A percentile compares a stretch with the other conserved stretches of the same genome.
These are phyloP conservation scores for Tricholomella constricta DNA, from an alignment of 768 basidiomycete species.

Conservation along the genomic window DNA sequence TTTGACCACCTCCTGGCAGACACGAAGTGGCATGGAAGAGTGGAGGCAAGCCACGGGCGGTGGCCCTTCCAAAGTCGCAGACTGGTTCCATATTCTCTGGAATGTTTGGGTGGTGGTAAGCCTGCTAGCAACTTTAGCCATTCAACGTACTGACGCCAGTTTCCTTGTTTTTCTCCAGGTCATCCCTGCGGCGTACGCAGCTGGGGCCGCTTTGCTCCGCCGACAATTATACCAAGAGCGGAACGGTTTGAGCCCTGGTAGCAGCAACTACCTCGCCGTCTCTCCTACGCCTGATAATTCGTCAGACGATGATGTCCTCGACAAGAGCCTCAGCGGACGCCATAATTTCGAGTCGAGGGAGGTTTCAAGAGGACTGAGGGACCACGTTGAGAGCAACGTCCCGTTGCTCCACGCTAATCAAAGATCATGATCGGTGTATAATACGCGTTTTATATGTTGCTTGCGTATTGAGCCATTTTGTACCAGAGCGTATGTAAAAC, in stretches of 20 bases:
- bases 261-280: constrained; percentile 28
- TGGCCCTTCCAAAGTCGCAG: constrained; percentile 34
- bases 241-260: constrained; percentile 15
- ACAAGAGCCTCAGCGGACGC: constrained; percentile 9
- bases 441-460: not conserved
- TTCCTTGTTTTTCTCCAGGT: constrained; percentile 25
- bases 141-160: too few relatives aligned
- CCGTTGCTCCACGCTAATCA: constrained; percentile 17
- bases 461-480: not conserved
- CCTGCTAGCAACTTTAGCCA: constrained; percentile 13
- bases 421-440: not conserved
- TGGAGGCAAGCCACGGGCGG: constrained; percentile 40
- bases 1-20: constrained; percentile 22
- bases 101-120: constrained; percentile 49
- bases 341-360: not conserved
- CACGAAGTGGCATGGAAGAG: constrained; percentile 47
- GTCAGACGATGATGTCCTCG: constrained; percentile 12
- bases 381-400: constrained; percentile 20
- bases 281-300: constrained; percentile 16
- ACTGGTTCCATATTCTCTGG: constrained; percentile 44
- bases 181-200: constrained; percentile 46
- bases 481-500: not conserved
- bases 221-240: constrained; percentile 46
- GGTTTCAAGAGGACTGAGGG: constrained; percentile 9
- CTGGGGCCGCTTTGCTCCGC: constrained; percentile 43